Evolutionary conservation across 495 filamentous ascomycete genomes (phyloP), one percentile per base, ranked within the genome.

Genomic region (Penicillium herquei): DNA sequence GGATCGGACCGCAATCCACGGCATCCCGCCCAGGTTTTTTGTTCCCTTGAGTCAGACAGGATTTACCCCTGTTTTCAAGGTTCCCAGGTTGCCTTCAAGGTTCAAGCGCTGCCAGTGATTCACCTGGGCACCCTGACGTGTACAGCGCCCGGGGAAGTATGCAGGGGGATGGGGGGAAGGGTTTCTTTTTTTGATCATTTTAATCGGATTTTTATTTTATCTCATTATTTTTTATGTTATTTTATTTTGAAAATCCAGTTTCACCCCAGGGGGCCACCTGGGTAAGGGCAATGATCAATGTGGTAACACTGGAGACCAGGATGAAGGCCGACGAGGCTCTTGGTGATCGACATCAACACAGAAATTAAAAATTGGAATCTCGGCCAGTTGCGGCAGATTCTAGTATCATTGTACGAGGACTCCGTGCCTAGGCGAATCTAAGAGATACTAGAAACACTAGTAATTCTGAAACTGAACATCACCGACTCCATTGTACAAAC

Each of bases 1-100:
- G 55, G 55, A 52, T 58, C 55, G 55, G 49, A 52, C 55, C 55
- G 55, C 30, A 35, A 42, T 39, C 49, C 42, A 46, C 49, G 41
- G 52, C 35, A 55, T 55, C 45, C 44, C 44, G 52, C 37, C 35
- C 10, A 34, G 18, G 12, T 46, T 30, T 30, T 26, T 30, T 17
- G 18, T 43, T 21, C 40, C 34, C 34, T 41, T 41, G 39, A n/a
- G 10, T 18, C 6, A 43, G 5, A 17, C 40, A 43, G 14, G 13
- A 18, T 9, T 43, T 10, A 43, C 14, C 40, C 40, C 16, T 18
- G 40, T 37, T 10, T 13, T 9, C 34, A 9, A 10, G 8, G 34
- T 37, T 37, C 8, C 8, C 1, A 37, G 12, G 8, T 9, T 10
- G 34, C 34, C 34, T 37, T 37, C 34, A 37, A 37, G 12, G 8